phyloP scores from a whole-genome alignment of 106 monocot genomes.

The Allium fistulosum region DNA sequence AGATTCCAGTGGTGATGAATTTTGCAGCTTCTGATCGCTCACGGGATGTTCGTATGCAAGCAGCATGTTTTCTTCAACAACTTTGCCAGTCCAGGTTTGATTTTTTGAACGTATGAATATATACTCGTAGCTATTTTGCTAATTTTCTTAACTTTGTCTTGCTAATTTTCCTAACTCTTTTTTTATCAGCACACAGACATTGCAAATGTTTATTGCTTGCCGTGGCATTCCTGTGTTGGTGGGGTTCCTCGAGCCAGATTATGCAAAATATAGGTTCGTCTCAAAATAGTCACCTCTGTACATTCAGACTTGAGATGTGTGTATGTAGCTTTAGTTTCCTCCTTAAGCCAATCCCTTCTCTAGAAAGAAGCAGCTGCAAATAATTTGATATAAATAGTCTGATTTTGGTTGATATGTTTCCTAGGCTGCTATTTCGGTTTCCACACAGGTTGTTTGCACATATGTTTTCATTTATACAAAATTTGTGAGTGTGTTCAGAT shows the following conservation, averaged over 20 bases:
- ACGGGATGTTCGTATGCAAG: conserved; percentile 86
- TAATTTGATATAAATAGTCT: too few relatives aligned
- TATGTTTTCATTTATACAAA: too few relatives aligned
- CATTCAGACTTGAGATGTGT: too few relatives aligned
- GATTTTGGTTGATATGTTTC: too few relatives aligned
- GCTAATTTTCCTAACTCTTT: background rate
- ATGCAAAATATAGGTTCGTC: conserved; percentile 79
- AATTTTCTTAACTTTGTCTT: conserved; percentile 52
- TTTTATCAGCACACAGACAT: conserved; percentile 54
- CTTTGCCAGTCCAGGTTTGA: conserved; percentile 22
- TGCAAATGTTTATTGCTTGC: conserved; percentile 97
- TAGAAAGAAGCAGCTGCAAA: too few relatives aligned
- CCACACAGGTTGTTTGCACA: too few relatives aligned
- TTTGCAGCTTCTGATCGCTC: conserved; percentile 64
- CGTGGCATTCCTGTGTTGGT: conserved; percentile 85
- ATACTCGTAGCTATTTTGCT: too few relatives aligned
- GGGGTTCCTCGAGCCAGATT: conserved; percentile 86
- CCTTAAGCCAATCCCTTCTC: too few relatives aligned
- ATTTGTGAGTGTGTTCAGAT: too few relatives aligned
- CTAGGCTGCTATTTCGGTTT: too few relatives aligned
- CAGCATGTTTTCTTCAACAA: conserved; percentile 82
- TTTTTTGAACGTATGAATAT: background rate
- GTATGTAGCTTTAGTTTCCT: too few relatives aligned
- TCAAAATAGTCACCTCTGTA: too few relatives aligned
- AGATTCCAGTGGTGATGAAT: conserved; percentile 85